Evolutionary conservation across 148 eudicot species (phyloP).

Genomic region (Nyssa sinensis): DNA sequence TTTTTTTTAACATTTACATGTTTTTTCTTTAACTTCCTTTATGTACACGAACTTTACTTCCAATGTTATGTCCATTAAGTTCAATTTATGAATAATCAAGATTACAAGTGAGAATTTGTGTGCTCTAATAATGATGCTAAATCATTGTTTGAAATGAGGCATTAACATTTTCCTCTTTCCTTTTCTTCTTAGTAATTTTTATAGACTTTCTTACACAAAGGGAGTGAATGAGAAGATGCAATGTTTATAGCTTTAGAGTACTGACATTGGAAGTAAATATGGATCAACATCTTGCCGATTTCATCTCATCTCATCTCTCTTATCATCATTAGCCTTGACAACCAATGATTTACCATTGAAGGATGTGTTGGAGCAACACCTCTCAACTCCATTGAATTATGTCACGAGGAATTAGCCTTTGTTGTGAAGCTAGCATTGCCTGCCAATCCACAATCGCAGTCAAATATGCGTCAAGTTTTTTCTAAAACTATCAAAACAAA

Average conservation of each 20-base stretch:
- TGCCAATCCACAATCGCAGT: conserved; percentile 19
- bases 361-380: conserved; percentile 22
- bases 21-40: no score
- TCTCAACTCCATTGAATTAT: conserved; percentile 7
- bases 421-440: conserved; percentile 12
- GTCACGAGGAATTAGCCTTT: conserved; percentile 12
- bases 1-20: no score
- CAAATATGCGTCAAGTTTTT: conserved; percentile 27
- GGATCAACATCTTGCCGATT: conserved; percentile 31
- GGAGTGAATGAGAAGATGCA: conserved; percentile 26
- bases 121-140: not conserved
- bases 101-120: no score
- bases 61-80: no score
- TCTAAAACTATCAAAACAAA: not conserved
- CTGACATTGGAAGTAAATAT: conserved; percentile 24
- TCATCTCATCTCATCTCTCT: conserved; percentile 2
- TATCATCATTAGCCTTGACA: not conserved
- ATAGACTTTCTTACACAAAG: conserved; percentile 35
- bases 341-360: not conserved
- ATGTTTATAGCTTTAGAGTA: conserved; percentile 34
- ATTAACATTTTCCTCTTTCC: not conserved
- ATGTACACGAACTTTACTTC: no score
- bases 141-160: not conserved
- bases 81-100: no score
- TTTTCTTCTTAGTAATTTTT: not conserved